Conservation (phyloP, 345 rosid species). For the Isatis tinctoria region DNA sequence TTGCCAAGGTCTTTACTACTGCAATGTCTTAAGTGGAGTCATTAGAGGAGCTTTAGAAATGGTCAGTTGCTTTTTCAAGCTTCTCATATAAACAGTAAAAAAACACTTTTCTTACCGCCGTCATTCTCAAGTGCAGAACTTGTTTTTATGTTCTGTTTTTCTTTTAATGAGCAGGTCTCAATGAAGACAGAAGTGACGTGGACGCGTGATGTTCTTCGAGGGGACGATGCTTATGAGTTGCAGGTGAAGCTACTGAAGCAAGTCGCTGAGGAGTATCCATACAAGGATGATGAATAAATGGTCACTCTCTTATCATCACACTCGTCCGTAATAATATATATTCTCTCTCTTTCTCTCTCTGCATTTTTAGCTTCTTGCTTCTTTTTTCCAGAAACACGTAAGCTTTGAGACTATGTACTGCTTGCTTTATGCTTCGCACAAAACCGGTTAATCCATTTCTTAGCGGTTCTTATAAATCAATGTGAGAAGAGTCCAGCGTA, state of each 20-base stretch:
- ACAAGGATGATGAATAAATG: conserved; percentile 84
- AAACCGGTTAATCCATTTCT: not conserved
- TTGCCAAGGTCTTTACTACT: conserved; percentile 87
- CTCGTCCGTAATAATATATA: not conserved
- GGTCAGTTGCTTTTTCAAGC: conserved; percentile 40
- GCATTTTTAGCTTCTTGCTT: not conserved
- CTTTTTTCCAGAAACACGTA: not conserved
- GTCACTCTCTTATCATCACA: not conserved
- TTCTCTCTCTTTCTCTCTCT: not conserved
- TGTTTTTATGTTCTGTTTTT: not conserved
- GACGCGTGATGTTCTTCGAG: conserved; percentile 72
- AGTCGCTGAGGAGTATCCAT: conserved; percentile 85
- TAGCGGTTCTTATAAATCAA: not conserved
- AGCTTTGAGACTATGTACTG: not conserved
- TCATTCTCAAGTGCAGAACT: not conserved
- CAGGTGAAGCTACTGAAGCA: conserved; percentile 87
- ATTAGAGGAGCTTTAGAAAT: conserved; percentile 90
- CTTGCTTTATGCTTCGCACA: not conserved
- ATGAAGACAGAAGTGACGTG: conserved; percentile 95
- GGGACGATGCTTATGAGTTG: conserved; percentile 82
- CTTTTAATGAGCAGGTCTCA: conserved; percentile 52
- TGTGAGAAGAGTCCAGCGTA: not conserved
- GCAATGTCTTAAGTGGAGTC: conserved; percentile 88
- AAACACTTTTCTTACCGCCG: not conserved
- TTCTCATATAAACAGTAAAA: not conserved